Evolutionary conservation across 129 eudicot species (phyloP), one percentile per base, ranked within the genome.

Genomic region (Flaveria bidentis): DNA sequence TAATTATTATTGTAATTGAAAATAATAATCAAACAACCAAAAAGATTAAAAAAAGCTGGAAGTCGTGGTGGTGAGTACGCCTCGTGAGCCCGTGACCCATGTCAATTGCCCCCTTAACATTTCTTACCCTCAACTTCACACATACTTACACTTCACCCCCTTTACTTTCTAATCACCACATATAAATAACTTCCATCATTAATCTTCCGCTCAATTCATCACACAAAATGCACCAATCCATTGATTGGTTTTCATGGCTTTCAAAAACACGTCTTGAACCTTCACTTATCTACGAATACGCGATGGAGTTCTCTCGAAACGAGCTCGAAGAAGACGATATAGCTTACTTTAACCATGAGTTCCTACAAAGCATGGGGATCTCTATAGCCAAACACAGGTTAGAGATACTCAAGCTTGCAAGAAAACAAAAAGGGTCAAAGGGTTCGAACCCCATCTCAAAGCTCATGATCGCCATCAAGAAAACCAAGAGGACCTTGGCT

Each of bases 161-260:
- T 72, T 28, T 60, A 64, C 83, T 82, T 67, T n/a, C 64, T 76
- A 71, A 58, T 62, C 76, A 15, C 64, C 73, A 33, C 41, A 60
- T 77, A 72, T 62, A 80, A 45, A 83, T 78, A 74, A 60, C 76
- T 72, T 45, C 53, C 73, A 23, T 67, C 51, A 0, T 45, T 36
- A 36, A 72, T 17, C 57, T 56, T 69, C 62, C 70, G 36, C 36
- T 30, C 36, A 30, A 47, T 39, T 53, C 47, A 56, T 58, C 80
- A 75, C 64, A 79, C 68, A 72, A 71, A 22, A 62, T 61, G 73
- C 51, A 86, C 36, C 60, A 80, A 76, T 18, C 73, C 80, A 93
- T 93, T 89, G 96, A 93, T 74, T 93, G 98, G 98, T 87, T 85
- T 33, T 75, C 92, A 28, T 93, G 98, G 98, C 86, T 93, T 56